phyloP scores from a whole-genome alignment of 192 early-diverging fungal genomes.

The Podila verticillata region DNA sequence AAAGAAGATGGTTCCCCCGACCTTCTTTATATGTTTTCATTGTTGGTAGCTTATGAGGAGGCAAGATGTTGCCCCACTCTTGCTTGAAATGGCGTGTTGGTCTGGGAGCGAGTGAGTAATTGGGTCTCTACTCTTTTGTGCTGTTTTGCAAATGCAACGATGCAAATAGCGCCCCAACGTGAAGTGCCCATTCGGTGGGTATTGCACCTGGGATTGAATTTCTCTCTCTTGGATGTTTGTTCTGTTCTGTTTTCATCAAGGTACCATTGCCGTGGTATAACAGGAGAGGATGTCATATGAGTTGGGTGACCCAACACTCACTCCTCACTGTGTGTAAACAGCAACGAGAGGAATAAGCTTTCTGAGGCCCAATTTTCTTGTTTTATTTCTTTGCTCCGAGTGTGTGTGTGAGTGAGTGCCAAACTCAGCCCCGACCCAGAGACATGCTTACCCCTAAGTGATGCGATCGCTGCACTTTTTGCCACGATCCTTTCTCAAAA shows the following conservation, averaged over 20 bases:
- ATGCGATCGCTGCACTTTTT: not conserved
- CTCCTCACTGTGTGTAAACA: too few relatives aligned
- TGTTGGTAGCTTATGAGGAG: too few relatives aligned
- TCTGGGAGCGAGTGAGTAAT: not conserved
- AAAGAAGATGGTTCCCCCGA: too few relatives aligned
- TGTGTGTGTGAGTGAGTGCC: not conserved
- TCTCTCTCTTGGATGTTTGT: not conserved
- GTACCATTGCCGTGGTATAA: too few relatives aligned
- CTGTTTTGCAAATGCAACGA: not conserved
- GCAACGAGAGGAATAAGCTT: too few relatives aligned
- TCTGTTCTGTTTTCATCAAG: too few relatives aligned
- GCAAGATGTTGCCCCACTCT: too few relatives aligned
- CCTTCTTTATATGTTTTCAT: too few relatives aligned
- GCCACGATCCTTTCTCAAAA: conserved; percentile 25
- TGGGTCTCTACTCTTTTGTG: not conserved
- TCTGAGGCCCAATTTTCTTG: not conserved
- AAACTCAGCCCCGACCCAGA: not conserved
- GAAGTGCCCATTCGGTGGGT: not conserved
- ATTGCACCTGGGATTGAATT: not conserved
- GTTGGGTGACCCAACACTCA: not conserved
- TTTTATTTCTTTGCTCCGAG: too few relatives aligned
- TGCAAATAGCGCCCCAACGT: not conserved
- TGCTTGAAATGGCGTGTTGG: not conserved
- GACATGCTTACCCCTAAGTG: conserved; percentile 34
- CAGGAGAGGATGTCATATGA: too few relatives aligned